Base-by-base conservation (phyloP, 208 protist species). In the Trypanosoma grayi region DNA sequence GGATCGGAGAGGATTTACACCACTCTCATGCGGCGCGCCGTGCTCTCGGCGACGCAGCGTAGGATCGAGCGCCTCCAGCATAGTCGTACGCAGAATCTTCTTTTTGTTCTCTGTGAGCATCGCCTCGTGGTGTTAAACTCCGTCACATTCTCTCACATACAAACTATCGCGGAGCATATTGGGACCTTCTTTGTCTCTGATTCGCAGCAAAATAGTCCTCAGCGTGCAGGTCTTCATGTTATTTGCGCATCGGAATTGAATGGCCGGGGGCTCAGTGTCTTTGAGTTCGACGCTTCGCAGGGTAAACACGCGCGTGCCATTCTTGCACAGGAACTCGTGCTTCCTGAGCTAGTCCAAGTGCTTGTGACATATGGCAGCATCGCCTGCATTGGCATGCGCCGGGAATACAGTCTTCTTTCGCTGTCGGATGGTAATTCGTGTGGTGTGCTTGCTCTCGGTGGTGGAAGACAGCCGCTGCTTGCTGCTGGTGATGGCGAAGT, bases 361-460 rank as follows among this genome's bases (percentile, higher is more conserved):
- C 46, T 88, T 39, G 63, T 83, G 28, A 79, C 50, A 11, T 63
- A 76, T 45, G 63, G 67, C 5, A 68, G 59, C 3, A 81, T 75
- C n/a, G 75, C 79, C 20, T 92, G 85, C 45, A 66, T 92, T 28
- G 79, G 85, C 4, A 83, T 87, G 75, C 71, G 77, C 0, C 70
- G 73, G 5, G 82, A 83, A 51, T 87, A 85, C 65, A 75, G 71
- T 48, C 47, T 92, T 24, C 55, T 92, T 22, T 82, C 74, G 2
- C 73, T 89, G 34, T 41, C 60, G 0, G 73, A 79, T 34, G 85
- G 85, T n/a, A 70, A 73, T 24, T 73, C 80, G 13, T 75, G 72
- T 46, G 69, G 78, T 55, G 59, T 92, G 10, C 77, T 85, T 34
- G 66, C 72, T 20, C 67, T 92, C 14, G 61, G 58, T 33, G 50